Evolutionary conservation across 306 rosid species (phyloP).

Genomic region (Cucumis hystrix): DNA sequence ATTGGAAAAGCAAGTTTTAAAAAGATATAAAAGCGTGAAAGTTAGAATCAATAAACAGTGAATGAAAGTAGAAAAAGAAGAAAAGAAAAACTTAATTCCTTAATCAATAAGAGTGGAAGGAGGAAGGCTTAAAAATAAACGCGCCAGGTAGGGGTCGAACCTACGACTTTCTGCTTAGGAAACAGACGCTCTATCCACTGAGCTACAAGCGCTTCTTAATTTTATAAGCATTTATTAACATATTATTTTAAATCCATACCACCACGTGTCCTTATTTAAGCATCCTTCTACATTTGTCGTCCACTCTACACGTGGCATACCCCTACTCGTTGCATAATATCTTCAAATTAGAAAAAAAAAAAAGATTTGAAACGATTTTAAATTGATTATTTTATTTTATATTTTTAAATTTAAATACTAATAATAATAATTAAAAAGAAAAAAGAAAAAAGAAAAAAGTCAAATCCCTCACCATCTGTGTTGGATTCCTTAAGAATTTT

Average conservation of each 20-base stretch:
- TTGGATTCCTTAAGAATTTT: not conserved
- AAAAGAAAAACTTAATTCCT: not conserved
- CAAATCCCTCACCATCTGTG: not conserved
- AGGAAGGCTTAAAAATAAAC: too few species aligned
- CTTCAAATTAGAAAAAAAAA: too few species aligned
- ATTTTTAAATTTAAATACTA: not conserved
- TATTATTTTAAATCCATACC: too few species aligned
- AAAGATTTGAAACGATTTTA: too few species aligned
- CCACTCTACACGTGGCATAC: not conserved
- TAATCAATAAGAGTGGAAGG: not conserved
- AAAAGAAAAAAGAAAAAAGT: too few species aligned
- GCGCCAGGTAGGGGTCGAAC: slow-evolving; percentile 22
- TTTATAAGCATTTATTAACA: too few species aligned
- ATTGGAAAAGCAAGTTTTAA: too few species aligned
- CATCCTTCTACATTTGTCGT: not conserved
- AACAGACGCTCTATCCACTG: slow-evolving; percentile 72
- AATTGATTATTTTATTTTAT: too few species aligned
- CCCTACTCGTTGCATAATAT: not conserved
- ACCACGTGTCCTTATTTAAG: not conserved
- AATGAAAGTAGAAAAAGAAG: too few species aligned
- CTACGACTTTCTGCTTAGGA: slow-evolving; percentile 66
- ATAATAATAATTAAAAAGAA: not conserved
- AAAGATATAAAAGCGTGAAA: too few species aligned
- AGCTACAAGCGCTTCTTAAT: slow-evolving; percentile 37
- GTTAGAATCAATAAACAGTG: too few species aligned